Evolutionary conservation across 306 rosid species (phyloP).

Genomic region (Inga laurina): DNA sequence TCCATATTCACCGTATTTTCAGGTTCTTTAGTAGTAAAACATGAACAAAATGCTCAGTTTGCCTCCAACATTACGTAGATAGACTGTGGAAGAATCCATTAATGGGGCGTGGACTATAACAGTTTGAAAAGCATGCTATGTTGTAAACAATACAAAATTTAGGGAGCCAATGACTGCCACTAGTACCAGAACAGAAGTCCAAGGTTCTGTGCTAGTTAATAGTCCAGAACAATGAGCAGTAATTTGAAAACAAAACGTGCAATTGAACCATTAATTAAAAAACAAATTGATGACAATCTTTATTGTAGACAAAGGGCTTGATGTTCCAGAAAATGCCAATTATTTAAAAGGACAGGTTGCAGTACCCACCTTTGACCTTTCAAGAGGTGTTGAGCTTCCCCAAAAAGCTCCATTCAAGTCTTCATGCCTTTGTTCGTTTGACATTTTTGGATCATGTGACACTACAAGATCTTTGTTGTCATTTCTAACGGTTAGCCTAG

Average conservation of each 20-base stretch:
- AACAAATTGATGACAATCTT: background rate
- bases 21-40: background rate
- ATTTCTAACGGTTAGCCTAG: slow-evolving; percentile 30
- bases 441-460: slow-evolving; percentile 32
- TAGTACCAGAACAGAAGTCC: background rate
- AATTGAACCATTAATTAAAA: background rate
- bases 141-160: background rate
- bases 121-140: background rate
- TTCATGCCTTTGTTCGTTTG: slow-evolving; percentile 46
- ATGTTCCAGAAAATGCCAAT: slow-evolving; percentile 14
- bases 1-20: background rate
- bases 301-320: background rate
- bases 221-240: background rate
- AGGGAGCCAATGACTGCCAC: background rate
- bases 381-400: slow-evolving; percentile 61
- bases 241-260: background rate
- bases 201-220: background rate
- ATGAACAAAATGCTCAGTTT: background rate
- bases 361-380: slow-evolving; percentile 53
- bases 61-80: background rate
- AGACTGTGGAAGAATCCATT: background rate
- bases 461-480: slow-evolving; percentile 41
- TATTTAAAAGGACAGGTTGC: slow-evolving; percentile 29
- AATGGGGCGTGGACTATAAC: background rate
- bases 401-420: slow-evolving; percentile 40